phyloP scores from a whole-genome alignment of 768 basidiomycete species.

The Boletus reticuloceps region DNA sequence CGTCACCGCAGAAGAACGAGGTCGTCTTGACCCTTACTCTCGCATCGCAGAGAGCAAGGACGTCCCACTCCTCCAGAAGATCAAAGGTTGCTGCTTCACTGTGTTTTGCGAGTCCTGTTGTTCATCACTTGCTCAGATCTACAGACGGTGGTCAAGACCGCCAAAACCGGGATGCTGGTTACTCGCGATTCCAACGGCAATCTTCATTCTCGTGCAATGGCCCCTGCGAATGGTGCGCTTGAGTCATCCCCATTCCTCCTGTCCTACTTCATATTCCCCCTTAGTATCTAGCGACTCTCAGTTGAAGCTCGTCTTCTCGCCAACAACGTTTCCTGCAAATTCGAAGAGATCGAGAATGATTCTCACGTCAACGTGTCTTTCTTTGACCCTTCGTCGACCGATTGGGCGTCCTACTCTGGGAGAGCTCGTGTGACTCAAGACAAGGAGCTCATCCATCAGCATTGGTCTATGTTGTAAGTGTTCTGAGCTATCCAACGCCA shows the following conservation, averaged over 20 bases:
- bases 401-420: constrained; percentile 81
- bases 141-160: constrained; percentile 59
- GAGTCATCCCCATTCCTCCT: neutral
- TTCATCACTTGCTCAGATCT: constrained; percentile 42
- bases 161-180: constrained; percentile 74
- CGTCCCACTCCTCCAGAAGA: constrained; percentile 61
- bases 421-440: constrained; percentile 65
- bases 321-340: constrained; percentile 72
- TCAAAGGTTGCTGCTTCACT: constrained; percentile 41
- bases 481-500: neutral
- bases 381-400: constrained; percentile 63
- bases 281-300: constrained; percentile 46
- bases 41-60: constrained; percentile 57
- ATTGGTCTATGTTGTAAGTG: constrained; percentile 57
- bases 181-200: constrained; percentile 65
- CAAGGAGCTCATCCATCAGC: constrained; percentile 57
- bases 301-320: constrained; percentile 61
- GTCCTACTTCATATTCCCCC: neutral
- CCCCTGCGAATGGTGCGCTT: constrained; percentile 59
- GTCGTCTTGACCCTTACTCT: constrained; percentile 70
- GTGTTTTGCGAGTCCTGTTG: neutral
- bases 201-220: constrained; percentile 82
- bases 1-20: constrained; percentile 23
- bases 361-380: constrained; percentile 79
- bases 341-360: constrained; percentile 74